A percentile compares a stretch with the other conserved stretches of the same genome.
Conservation (phyloP, 139 green algal species). For the Micractinium sp. region DNA sequence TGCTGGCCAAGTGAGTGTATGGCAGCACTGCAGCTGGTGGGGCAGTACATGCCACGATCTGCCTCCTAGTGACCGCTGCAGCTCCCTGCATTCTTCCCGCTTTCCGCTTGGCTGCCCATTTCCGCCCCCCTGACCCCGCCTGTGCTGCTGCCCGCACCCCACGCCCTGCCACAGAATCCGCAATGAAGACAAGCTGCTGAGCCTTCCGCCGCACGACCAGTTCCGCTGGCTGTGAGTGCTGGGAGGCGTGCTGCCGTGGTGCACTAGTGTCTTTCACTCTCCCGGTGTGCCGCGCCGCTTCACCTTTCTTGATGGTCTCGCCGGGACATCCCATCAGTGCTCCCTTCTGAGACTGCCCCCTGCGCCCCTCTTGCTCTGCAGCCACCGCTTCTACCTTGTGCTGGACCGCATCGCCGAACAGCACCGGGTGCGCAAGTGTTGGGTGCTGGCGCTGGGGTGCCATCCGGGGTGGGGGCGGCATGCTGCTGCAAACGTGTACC, state of each 20-base stretch:
- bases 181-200: constrained; percentile 7
- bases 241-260: neutral
- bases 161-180: constrained; percentile 8
- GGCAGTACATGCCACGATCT: neutral
- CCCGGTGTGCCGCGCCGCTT: neutral
- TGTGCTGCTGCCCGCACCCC: neutral
- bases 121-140: neutral
- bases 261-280: no score
- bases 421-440: constrained; percentile 4
- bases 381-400: constrained; percentile 33
- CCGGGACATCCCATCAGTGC: no score
- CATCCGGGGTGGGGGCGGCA: neutral
- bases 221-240: constrained; percentile 26
- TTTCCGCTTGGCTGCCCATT: neutral
- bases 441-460: neutral
- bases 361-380: neutral
- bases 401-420: constrained; percentile 29
- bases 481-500: no score
- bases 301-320: neutral
- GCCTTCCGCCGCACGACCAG: neutral
- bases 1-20: constrained; percentile 8
- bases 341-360: neutral
- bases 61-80: neutral
- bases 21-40: neutral
- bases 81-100: no score